Evolutionary conservation across 179 eudicot genomes (phyloP), one percentile per base, ranked within the genome.

Genomic region (Sideroxylon spinosum): DNA sequence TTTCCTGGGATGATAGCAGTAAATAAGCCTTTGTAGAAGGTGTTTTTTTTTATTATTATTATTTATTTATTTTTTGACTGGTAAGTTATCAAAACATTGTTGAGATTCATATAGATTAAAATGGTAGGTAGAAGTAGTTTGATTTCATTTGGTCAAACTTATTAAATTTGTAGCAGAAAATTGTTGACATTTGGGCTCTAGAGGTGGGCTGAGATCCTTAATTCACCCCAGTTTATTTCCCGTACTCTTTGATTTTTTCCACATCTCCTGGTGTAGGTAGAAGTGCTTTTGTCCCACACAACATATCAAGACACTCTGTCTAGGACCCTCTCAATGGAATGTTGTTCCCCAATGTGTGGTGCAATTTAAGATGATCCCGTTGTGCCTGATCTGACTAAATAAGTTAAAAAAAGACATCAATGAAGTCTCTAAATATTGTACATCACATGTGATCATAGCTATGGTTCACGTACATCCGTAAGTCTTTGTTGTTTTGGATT

Each of bases 401-500:
- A 52, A 52, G 16, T 14, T 52, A 37, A 37, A 37, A n/a, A 49
- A 52, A 9, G 44, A 17, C 23, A 78, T 59, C 49, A 49, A 25
- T 49, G 59, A 22, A 6, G 61, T 20, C 55, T 9, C 1, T 26
- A 12, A 7, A 23, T 62, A 4, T 53, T 32, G 17, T 37, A 16
- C 49, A 78, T 20, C 57, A 68, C 75, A 68, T 78, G 80, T 56
- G 75, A 56, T 64, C 52, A 64, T n/a, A 48, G 70, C 48, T 73
- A 60, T 79, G 66, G 75, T 46, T 80, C 25, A 80, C 74, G 81
- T 75, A 81, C 81, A 29, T 77, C 84, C 75, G 44, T 44, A 56
- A 77, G 84, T 73, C 81, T 78, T 73, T 73, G 74, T 50, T 6
- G 66, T 57, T 19, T 78, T 55, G 66, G 17, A 19, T 11, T 70